Conservation (phyloP, 495 filamentous ascomycete genomes). For the Penicillium ucsense region DNA sequence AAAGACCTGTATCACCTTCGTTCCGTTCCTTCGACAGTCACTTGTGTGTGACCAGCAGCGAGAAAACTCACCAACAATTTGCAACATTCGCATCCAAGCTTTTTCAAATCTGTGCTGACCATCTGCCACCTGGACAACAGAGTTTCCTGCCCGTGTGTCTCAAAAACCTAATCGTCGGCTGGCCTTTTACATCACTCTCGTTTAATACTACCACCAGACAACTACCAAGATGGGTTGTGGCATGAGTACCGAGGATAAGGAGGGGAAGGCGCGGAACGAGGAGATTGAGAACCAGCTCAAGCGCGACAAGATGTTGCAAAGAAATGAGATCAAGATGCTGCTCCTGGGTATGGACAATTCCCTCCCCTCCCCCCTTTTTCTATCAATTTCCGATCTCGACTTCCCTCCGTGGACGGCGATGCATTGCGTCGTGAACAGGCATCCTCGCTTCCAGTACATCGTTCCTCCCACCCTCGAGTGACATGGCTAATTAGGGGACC, state of each 20-base stretch:
- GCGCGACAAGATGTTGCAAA: constrained; percentile 87
- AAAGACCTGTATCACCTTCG: constrained; percentile 16
- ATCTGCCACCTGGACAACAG: not conserved
- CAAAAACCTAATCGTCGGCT: constrained; percentile 11
- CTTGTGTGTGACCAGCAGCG: not conserved
- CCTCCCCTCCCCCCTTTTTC: not conserved
- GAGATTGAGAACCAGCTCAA: constrained; percentile 98
- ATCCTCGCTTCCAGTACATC: too few relatives aligned
- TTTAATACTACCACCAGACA: constrained; percentile 12
- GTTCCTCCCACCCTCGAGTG: not conserved
- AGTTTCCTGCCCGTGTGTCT: constrained; percentile 10
- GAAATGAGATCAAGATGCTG: constrained; percentile 99
- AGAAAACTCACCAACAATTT: not conserved
- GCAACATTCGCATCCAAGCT: constrained; percentile 4
- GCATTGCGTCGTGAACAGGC: too few relatives aligned
- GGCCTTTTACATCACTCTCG: constrained; percentile 12
- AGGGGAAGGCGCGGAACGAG: constrained; percentile 98
- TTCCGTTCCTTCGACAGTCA: constrained; percentile 5
- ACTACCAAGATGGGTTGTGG: constrained; percentile 91
- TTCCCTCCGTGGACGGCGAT: too few relatives aligned
- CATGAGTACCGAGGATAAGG: constrained; percentile 99
- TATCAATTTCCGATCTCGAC: too few relatives aligned
- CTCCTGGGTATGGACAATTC: constrained; percentile 65
- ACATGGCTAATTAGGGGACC: constrained; percentile 5
- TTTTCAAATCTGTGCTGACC: not conserved